A percentile compares a stretch with the other conserved stretches of the same genome.
Conservation (phyloP, 306 rosid species). For the Cucurbita maxima region DNA sequence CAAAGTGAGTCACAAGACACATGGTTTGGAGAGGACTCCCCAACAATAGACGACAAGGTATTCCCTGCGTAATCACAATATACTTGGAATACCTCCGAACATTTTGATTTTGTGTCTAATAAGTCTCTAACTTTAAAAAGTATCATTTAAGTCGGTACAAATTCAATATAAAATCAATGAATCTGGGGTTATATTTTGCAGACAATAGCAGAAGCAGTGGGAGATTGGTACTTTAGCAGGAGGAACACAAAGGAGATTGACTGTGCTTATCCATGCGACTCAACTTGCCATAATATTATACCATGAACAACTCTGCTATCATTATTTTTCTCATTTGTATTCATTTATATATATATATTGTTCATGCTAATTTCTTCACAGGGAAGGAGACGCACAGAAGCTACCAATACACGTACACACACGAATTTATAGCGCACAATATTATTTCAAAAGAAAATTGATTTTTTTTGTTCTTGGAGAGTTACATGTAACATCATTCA, state of each 20-base stretch:
- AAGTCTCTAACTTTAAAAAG: too few species aligned
- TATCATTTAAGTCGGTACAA: too few species aligned
- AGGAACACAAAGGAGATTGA: constrained; percentile 42
- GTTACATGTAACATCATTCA: not conserved
- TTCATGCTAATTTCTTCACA: not conserved
- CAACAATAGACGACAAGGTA: constrained; percentile 65
- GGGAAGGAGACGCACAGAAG: not conserved
- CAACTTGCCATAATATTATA: constrained; percentile 62
- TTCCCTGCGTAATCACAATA: too few species aligned
- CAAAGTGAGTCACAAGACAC: constrained; percentile 91
- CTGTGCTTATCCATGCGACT: constrained; percentile 78
- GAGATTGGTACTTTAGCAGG: constrained; percentile 87
- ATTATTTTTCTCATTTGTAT: not conserved
- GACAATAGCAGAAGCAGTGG: constrained; percentile 88
- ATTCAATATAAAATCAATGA: too few species aligned
- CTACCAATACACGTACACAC: not conserved
- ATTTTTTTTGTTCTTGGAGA: not conserved
- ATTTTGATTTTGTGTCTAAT: too few species aligned
- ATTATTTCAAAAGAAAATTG: not conserved
- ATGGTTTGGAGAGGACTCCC: constrained; percentile 66
- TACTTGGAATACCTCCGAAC: too few species aligned
- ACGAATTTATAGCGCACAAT: not conserved
- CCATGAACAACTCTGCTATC: constrained; percentile 12
- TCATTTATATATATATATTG: not conserved
- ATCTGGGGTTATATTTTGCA: constrained; percentile 11